These are phyloP conservation scores for Ramaria sp. DNA, from an alignment of 768 basidiomycete species.

Conservation along the genomic window DNA sequence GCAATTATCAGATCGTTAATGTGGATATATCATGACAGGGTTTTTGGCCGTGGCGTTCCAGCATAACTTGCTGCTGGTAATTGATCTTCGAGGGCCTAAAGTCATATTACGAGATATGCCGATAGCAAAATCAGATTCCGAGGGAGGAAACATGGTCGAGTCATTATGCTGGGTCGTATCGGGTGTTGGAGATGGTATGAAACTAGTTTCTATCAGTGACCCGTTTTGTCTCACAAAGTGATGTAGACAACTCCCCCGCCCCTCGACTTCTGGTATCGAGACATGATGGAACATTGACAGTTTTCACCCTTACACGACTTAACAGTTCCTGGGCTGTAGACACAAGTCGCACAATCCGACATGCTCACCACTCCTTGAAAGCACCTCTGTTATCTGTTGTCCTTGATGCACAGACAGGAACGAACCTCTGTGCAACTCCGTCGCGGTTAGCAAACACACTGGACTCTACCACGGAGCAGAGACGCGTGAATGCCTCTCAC, in stretches of 20 bases:
- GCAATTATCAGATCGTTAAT: neutral
- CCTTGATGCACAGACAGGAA: constrained; percentile 39
- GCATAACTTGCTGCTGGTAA: constrained; percentile 44
- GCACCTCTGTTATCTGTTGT: constrained; percentile 32
- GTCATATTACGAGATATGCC: constrained; percentile 42
- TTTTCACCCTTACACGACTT: constrained; percentile 40
- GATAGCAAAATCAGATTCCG: constrained; percentile 25
- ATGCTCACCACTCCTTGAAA: constrained; percentile 32
- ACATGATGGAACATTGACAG: constrained; percentile 44
- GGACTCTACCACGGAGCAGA: constrained; percentile 1
- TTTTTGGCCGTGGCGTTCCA: constrained; percentile 67
- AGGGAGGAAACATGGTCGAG: constrained; percentile 32
- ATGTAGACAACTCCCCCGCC: constrained; percentile 31
- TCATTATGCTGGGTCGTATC: constrained; percentile 61
- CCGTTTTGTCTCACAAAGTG: neutral
- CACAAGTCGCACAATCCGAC: constrained; percentile 21
- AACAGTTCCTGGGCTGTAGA: constrained; percentile 19
- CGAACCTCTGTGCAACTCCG: constrained; percentile 30
- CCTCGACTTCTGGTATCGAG: constrained; percentile 54
- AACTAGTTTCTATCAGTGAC: neutral
- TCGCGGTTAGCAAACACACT: constrained; percentile 3
- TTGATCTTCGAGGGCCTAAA: constrained; percentile 68
- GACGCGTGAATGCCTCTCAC: constrained; percentile 17
- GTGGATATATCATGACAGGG: constrained; percentile 29
- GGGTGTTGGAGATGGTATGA: constrained; percentile 40